Conservation (phyloP, 768 basidiomycete genomes). For the Trametes meyenii region DNA sequence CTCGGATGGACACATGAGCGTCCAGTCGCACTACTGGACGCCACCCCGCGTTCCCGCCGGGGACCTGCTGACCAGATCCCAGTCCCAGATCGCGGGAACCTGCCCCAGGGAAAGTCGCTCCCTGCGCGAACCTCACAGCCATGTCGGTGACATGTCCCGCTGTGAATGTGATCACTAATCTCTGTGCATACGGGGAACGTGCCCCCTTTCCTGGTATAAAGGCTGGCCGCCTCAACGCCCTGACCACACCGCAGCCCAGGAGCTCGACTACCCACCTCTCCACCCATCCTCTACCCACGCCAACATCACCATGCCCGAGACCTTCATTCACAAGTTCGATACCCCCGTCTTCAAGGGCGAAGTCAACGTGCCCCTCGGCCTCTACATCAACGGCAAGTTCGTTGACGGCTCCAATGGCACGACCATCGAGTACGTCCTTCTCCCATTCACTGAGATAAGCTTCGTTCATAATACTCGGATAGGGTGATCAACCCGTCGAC, state of each 20-base stretch:
- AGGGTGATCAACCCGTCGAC: conserved; percentile 68
- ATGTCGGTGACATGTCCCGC: conserved; percentile 9
- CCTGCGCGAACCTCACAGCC: neutral
- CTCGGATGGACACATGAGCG: conserved; percentile 16
- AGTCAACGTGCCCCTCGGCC: conserved; percentile 58
- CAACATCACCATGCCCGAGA: conserved; percentile 41
- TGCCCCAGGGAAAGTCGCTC: conserved; percentile 9
- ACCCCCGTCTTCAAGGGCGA: conserved; percentile 60
- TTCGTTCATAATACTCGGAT: conserved; percentile 8
- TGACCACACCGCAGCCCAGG: neutral
- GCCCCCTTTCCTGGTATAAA: conserved; percentile 17
- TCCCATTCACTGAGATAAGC: neutral
- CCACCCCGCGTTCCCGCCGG: conserved; percentile 17
- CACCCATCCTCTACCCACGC: neutral
- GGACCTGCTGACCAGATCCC: conserved; percentile 15
- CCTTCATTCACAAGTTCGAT: conserved; percentile 54
- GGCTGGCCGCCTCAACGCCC: conserved; percentile 2
- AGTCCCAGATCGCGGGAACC: conserved; percentile 12
- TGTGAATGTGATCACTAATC: conserved; percentile 21
- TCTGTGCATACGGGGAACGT: neutral
- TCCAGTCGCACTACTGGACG: conserved; percentile 3
- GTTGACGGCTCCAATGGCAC: conserved; percentile 54
- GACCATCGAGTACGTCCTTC: conserved; percentile 66
- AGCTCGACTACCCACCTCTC: neutral
- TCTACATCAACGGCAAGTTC: conserved; percentile 75